phyloP scores from a whole-genome alignment of 495 filamentous ascomycete genomes.

The Trichoderma asperelloides region DNA sequence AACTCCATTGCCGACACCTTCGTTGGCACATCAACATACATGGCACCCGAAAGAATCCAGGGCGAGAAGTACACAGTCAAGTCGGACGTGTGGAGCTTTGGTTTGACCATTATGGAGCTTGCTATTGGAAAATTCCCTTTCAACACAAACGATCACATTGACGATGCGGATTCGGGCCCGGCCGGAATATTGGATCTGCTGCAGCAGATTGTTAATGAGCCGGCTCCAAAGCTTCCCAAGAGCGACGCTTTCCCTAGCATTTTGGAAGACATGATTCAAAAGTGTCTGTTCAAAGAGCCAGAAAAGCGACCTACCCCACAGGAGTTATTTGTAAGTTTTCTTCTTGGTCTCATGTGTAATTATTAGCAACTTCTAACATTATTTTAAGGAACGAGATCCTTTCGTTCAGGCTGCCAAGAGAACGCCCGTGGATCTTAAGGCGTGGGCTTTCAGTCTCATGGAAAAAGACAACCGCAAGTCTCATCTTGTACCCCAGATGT shows the following conservation, averaged over 20 bases:
- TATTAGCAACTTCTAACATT: background rate
- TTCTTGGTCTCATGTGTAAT: background rate
- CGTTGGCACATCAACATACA: conserved; percentile 96
- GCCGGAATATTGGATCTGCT: conserved; percentile 93
- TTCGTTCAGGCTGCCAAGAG: conserved; percentile 93
- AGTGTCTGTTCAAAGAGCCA: conserved; percentile 83
- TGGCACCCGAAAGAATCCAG: conserved; percentile 96
- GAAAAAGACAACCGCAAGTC: conserved; percentile 86
- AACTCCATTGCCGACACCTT: conserved; percentile 98
- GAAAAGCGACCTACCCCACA: conserved; percentile 84
- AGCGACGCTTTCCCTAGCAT: conserved; percentile 94
- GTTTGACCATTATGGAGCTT: conserved; percentile 90
- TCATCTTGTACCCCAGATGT: conserved; percentile 65
- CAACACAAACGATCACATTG: conserved; percentile 59
- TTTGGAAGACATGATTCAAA: conserved; percentile 91
- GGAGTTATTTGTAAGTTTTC: conserved; percentile 59
- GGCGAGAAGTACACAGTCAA: conserved; percentile 95
- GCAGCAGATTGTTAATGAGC: conserved; percentile 95
- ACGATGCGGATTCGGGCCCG: conserved; percentile 61
- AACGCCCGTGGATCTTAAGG: conserved; percentile 80
- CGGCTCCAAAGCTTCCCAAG: conserved; percentile 85
- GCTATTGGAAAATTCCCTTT: conserved; percentile 97
- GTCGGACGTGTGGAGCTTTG: conserved; percentile 97
- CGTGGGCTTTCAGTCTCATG: conserved; percentile 87
- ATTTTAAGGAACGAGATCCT: conserved; percentile 66